Evolutionary conservation across 148 eudicot genomes (phyloP).

Genomic region (Rhododendron molle): DNA sequence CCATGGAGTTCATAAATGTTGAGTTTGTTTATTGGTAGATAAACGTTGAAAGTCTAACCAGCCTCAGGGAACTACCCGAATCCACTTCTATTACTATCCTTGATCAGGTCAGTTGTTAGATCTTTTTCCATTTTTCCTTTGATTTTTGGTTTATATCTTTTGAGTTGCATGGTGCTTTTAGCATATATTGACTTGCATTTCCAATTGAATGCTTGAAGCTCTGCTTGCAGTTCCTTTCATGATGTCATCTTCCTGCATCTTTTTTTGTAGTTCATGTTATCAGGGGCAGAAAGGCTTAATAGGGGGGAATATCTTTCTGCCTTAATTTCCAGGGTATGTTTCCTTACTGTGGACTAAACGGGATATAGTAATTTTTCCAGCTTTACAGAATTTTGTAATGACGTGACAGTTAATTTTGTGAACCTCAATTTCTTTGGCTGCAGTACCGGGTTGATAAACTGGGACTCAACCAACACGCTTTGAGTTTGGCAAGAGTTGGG

Average conservation of each 20-base stretch:
- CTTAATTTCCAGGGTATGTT: constrained; percentile 52
- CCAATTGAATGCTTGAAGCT: neutral
- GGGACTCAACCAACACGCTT: constrained; percentile 24
- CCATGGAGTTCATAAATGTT: neutral
- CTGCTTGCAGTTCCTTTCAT: constrained; percentile 6
- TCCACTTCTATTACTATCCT: constrained; percentile 66
- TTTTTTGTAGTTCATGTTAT: constrained; percentile 55
- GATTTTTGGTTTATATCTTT: neutral
- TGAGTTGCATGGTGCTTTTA: neutral
- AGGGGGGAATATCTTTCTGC: constrained; percentile 56
- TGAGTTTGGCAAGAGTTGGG: constrained; percentile 25
- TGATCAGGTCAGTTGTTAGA: constrained; percentile 52
- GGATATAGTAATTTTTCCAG: neutral
- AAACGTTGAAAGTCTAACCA: constrained; percentile 39
- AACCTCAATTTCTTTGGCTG: constrained; percentile 1
- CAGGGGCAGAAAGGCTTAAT: constrained; percentile 47
- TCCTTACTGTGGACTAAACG: neutral
- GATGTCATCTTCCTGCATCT: constrained; percentile 9
- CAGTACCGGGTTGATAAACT: constrained; percentile 45
- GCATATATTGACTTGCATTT: neutral
- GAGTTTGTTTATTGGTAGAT: constrained; percentile 36
- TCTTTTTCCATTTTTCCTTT: neutral
- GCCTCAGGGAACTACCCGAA: constrained; percentile 58
- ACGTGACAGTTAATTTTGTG: neutral
- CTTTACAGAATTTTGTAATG: neutral